Base-by-base conservation (phyloP, 192 early-diverging fungal species). In the Gryganskiella cystojenkinii region DNA sequence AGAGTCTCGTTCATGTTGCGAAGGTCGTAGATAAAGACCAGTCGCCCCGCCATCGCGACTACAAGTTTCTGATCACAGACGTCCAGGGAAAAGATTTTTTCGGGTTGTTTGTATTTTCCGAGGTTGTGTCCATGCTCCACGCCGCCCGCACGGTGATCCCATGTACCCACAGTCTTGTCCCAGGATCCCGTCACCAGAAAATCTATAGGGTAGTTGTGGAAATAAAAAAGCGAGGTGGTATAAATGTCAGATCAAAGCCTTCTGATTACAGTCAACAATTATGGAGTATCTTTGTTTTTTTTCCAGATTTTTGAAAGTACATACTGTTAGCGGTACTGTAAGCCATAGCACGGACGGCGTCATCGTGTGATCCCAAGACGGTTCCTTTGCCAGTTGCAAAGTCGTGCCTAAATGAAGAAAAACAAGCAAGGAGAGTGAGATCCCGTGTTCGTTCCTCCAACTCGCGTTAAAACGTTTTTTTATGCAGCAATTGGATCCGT, bases 51-150 rank as follows among this genome's bases (percentile, higher is more conserved):
- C 62, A 93, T 90, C 9, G 95, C 96, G 1, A 97, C 92, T 2
- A 95, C 92, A 10, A 92, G 63, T 53, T 89, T 90, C 60, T 94
- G 70, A n/a, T 90, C 79, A 33, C 82, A 79, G 3, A 90, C 71
- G 43, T 97, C 95, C 80, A 99, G 87, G 10, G 94, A 90, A 71
- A 93, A 96, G 4, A 98, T 88, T 70, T 96, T 96, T 56, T 90
- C 86, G 0, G 89, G 86, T 72, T 91, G 90, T 24, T 81, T 56
- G 59, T 89, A 83, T 55, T 72, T 80, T 14, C 81, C 73, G 2
- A 65, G 56, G 17, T 60, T 67, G 20, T 61, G 64, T 2, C 49
- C 44, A 17, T 70, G 66, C 34, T 56, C 56, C 3, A 79, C 70
- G 19, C 79, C 78, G 15, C 76, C 73, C 19, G 67, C 66, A 14